Base-by-base conservation (phyloP, 805 yeast genomes). In the Candida bentonensis region DNA sequence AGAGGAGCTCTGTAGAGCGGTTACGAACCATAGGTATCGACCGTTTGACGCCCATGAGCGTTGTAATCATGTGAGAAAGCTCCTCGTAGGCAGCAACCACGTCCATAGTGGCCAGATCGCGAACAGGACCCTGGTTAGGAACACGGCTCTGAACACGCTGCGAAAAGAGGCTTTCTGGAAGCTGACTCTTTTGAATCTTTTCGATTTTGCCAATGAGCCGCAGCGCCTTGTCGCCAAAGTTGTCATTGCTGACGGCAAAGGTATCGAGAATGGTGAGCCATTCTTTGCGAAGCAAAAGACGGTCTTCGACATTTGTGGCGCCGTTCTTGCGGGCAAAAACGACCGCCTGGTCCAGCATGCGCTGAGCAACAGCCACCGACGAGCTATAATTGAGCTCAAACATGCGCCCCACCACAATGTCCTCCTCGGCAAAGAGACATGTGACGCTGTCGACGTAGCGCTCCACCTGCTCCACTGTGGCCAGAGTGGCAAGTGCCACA, bases 301-400 rank as follows among this genome's bases (percentile, higher is more conserved):
- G 46, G 22, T 82, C 92, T 53, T 80, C 92, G 54, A 82, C 86
- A 49, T 73, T 75, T 9, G 81, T 63, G 5, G 76, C 79, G n/a
- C 78, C 79, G n/a, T 30, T 7, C 7, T n/a, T 5, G 17, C 5
- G 7, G 5, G 36, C 20, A 30, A 30, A 30, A 5, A 17, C 36
- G n/a, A 30, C 17, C 20, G 36, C 36, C 5, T 11, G 17, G 20
- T 30, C 4, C 70, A 64, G 43, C 63, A 63, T 1, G 79, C 76
- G 28, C 78, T 62, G 5, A 60, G 58, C 2, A 72, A 47, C 15
- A 68, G 62, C 13, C 70, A 62, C 20, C 73, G 73, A 17, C 79
- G 72, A 58, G 73, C 71, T 53, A 72, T 73, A 30, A 3, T 60
- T 62, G 30, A 44, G 43, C 25, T 59, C 59, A 2, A 58, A 42